These are phyloP conservation scores for Tylopilus balloui DNA, from an alignment of 768 basidiomycete genomes.

Conservation along the genomic window DNA sequence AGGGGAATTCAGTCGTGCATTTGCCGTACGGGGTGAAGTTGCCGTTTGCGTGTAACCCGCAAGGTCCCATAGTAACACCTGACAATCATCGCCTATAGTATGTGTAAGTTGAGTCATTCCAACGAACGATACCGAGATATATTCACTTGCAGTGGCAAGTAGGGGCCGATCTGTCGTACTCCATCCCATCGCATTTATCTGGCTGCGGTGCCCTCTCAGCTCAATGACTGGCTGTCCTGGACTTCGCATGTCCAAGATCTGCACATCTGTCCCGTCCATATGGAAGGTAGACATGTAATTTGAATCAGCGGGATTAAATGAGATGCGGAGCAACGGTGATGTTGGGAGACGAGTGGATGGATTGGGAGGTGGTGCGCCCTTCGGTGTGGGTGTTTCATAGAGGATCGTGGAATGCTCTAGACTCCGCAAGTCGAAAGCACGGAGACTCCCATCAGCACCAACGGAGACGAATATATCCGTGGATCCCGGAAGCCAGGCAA, in stretches of 20 bases:
- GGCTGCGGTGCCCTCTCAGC: conserved; percentile 73
- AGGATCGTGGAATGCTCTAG: conserved; percentile 98
- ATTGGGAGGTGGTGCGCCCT: conserved; percentile 58
- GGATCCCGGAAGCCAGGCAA: conserved; percentile 95
- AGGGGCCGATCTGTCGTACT: conserved; percentile 78
- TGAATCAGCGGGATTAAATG: conserved; percentile 86
- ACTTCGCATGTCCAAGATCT: conserved; percentile 95
- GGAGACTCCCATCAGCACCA: conserved; percentile 92
- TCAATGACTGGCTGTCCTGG: conserved; percentile 96
- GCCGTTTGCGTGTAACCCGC: conserved; percentile 55
- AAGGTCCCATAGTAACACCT: conserved; percentile 92
- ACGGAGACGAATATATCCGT: conserved; percentile 98
- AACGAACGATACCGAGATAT: neutral
- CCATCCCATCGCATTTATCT: conserved; percentile 89
- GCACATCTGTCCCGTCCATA: conserved; percentile 83
- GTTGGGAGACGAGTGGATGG: conserved; percentile 66
- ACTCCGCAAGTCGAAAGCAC: conserved; percentile 94
- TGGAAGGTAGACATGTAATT: conserved; percentile 98
- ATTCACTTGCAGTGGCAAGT: conserved; percentile 80
- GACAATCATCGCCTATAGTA: conserved; percentile 80
- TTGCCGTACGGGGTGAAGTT: conserved; percentile 63
- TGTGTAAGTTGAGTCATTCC: neutral
- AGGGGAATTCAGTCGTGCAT: conserved; percentile 73
- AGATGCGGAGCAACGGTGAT: conserved; percentile 79
- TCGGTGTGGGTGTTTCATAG: conserved; percentile 87